These are phyloP conservation scores for Rhizopus stolonifer DNA, from an alignment of 371 early-diverging fungal species.

Conservation along the genomic window DNA sequence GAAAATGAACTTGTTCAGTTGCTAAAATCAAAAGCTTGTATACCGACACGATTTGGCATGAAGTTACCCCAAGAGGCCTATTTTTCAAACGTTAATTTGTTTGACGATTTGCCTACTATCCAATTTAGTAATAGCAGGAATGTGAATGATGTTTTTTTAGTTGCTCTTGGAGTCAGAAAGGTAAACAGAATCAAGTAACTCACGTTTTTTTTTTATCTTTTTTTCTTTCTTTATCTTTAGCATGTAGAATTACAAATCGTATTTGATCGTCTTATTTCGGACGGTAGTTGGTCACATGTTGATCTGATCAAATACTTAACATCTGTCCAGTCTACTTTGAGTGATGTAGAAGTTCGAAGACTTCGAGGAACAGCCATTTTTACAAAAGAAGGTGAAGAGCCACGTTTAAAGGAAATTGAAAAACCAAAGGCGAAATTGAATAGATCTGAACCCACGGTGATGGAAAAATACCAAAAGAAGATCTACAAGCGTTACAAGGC, in stretches of 20 bases:
- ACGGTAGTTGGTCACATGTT: constrained; percentile 85
- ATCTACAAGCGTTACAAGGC: constrained; percentile 63
- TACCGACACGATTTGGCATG: constrained; percentile 77
- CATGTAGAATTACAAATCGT: constrained; percentile 86
- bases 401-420: constrained; percentile 21
- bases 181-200: no score
- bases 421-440: constrained; percentile 15
- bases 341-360: constrained; percentile 58
- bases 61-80: constrained; percentile 72
- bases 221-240: constrained; percentile 26
- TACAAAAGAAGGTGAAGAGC: constrained; percentile 51
- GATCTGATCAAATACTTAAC: constrained; percentile 84
- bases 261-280: constrained; percentile 78
- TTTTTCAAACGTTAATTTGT: constrained; percentile 77
- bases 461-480: constrained; percentile 22
- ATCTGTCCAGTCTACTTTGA: constrained; percentile 65
- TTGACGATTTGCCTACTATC: constrained; percentile 80
- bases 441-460: constrained; percentile 15
- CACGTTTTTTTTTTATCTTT: not conserved
- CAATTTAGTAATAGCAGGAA: constrained; percentile 49
- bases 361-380: constrained; percentile 73
- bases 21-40: constrained; percentile 56
- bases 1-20: constrained; percentile 51
- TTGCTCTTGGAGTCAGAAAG: constrained; percentile 80
- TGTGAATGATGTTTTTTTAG: constrained; percentile 62